Conservation (phyloP, 805 yeast species). For the Cephaloascus fragrans region DNA sequence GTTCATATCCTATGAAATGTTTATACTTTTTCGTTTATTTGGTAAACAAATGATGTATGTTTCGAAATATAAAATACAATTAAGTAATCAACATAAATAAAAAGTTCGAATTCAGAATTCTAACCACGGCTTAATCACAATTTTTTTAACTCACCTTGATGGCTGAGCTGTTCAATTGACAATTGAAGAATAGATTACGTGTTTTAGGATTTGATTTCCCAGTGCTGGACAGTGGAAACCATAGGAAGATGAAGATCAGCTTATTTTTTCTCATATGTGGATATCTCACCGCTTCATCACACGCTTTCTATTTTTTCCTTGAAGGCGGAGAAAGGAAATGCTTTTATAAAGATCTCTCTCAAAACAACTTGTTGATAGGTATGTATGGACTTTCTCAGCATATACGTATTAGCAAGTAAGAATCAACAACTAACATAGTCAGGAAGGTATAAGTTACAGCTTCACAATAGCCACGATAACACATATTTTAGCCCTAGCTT, state of each 20-base stretch:
- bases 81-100: no score
- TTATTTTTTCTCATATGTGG: not conserved
- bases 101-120: no score
- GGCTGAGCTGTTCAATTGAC: no score
- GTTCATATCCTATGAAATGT: slow-evolving; percentile 55
- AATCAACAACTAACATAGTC: no score
- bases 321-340: slow-evolving; percentile 44
- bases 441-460: not conserved
- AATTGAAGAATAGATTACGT: no score
- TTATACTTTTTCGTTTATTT: no score
- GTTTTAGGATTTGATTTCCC: no score
- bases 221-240: no score
- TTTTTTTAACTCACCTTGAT: no score
- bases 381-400: slow-evolving; percentile 20
- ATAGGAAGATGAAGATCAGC: not conserved
- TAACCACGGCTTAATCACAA: no score
- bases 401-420: not conserved
- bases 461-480: not conserved
- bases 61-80: no score
- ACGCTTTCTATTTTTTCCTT: slow-evolving; percentile 36
- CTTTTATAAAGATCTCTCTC: slow-evolving; percentile 44
- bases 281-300: not conserved
- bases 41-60: no score
- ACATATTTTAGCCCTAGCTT: not conserved
- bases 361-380: slow-evolving; percentile 39